Evolutionary conservation across 495 filamentous ascomycete genomes (phyloP), one percentile per base, ranked within the genome.

Genomic region (Penicillium longicatenatum): DNA sequence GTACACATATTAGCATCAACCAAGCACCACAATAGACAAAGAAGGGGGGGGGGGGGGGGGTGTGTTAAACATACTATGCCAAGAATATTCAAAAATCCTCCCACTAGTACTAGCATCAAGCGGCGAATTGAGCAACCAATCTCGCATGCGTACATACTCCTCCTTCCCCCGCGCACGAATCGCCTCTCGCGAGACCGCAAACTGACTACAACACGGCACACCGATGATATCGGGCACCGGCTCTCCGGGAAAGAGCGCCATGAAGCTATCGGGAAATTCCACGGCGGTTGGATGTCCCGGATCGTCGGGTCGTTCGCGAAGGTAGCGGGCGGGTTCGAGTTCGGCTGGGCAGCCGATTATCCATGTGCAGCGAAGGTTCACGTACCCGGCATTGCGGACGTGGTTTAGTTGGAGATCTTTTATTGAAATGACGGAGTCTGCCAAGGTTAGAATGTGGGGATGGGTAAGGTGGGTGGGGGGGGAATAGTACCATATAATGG

Each of bases 51-150:
- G n/a, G n/a, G n/a, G n/a, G n/a, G n/a, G n/a, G n/a, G n/a, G 17
- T 20, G 6, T 3, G 1, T 53, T 26, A 33, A 50, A 68, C 73
- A 54, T 55, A 78, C 73, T 78, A 69, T 91, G 88, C 88, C 89
- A 91, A 41, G 82, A 66, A 64, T 86, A 90, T 70, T 91, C 89
- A 68, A 89, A 72, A 20, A 91, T 74, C 11, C 86, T 61, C 11
- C 88, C 89, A 22, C 78, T 84, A 33, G 79, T 62, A 14, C 68
- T 68, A 51, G 87, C 80, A 11, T 73, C 70, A 50, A 88, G 61
- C 17, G 69, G 63, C 14, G 88, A 87, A 8, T 82, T 63, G 3
- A 87, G 43, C 37, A 91, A 57, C 87, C 89, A 91, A 19, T 79
- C 60, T 7, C 84, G 68, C 57, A 75, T 82, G 1, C 70, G 68